These are phyloP conservation scores for Penicillium tannophilum DNA, from an alignment of 495 filamentous ascomycete species.

Conservation along the genomic window DNA sequence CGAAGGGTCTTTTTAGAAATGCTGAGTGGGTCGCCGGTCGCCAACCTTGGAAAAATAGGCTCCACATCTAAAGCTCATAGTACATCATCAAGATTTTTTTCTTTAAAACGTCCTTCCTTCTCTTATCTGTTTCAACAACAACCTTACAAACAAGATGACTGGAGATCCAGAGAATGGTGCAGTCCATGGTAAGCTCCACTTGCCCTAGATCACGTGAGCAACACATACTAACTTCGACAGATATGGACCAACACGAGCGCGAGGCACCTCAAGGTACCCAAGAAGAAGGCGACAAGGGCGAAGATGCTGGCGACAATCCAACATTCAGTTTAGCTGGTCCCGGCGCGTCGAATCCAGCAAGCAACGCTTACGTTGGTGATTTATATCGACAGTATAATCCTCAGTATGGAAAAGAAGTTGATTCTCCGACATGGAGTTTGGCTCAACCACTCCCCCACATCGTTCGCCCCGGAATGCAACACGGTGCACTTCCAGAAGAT, in stretches of 20 bases:
- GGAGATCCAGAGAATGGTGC: neutral
- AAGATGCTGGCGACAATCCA: slow-evolving; percentile 15
- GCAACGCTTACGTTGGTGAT: slow-evolving; percentile 34
- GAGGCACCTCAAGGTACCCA: slow-evolving; percentile 17
- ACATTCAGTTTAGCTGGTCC: slow-evolving; percentile 18
- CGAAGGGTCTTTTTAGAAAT: neutral
- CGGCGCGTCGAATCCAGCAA: slow-evolving; percentile 12
- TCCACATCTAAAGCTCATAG: neutral
- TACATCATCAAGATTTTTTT: neutral
- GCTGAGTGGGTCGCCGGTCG: too few relatives aligned
- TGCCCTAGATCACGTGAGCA: too few relatives aligned
- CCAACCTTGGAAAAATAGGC: neutral
- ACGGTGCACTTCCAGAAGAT: slow-evolving; percentile 7
- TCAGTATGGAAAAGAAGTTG: slow-evolving; percentile 21
- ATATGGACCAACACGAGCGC: slow-evolving; percentile 10
- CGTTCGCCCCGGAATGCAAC: slow-evolving; percentile 31
- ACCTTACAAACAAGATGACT: neutral
- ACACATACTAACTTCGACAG: neutral
- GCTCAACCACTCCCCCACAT: slow-evolving; percentile 34
- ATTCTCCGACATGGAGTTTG: slow-evolving; percentile 31
- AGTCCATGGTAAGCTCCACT: neutral
- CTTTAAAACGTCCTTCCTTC: neutral
- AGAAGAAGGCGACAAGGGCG: slow-evolving; percentile 19
- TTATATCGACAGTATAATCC: slow-evolving; percentile 27
- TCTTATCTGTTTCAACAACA: too few relatives aligned